Conservation (phyloP, 192 early-diverging fungal species). For the Backusella circina region DNA sequence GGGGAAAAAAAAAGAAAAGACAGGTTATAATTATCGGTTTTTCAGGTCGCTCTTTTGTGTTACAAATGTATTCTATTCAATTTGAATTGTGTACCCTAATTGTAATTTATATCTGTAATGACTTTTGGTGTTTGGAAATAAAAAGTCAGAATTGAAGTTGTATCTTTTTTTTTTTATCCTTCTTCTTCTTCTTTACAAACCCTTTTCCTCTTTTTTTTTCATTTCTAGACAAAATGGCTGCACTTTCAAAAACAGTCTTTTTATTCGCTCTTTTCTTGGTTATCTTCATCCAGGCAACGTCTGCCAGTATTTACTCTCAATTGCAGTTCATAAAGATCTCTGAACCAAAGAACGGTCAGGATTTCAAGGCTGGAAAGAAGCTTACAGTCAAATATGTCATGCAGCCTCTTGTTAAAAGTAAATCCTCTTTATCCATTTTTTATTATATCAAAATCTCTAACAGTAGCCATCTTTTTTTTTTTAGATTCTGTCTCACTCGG, state of each 20-base stretch:
- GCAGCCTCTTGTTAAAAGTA: constrained; percentile 32
- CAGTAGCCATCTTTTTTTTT: not conserved
- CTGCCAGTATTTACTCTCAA: constrained; percentile 26
- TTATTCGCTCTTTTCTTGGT: constrained; percentile 12
- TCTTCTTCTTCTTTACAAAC: not conserved
- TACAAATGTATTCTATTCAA: not conserved
- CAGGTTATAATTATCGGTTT: not conserved
- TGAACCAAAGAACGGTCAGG: constrained; percentile 20
- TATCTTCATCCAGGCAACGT: constrained; percentile 17
- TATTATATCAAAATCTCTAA: not conserved
- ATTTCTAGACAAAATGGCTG: constrained; percentile 3
- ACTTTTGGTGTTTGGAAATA: not conserved
- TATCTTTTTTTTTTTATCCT: not conserved
- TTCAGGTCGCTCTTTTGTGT: not conserved
- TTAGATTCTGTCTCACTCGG: constrained; percentile 25
- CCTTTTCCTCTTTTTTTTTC: not conserved
- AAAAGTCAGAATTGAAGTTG: not conserved
- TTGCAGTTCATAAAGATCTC: constrained; percentile 35
- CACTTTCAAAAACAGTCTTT: constrained; percentile 6
- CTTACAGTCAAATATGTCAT: constrained; percentile 28
- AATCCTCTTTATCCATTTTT: not conserved
- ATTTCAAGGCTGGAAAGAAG: constrained; percentile 24
- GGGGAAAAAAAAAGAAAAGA: not conserved
- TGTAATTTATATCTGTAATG: not conserved
- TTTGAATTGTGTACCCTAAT: not conserved